Conservation (phyloP, 2,329 filamentous ascomycete genomes). For the Aspergillus bombycis region DNA sequence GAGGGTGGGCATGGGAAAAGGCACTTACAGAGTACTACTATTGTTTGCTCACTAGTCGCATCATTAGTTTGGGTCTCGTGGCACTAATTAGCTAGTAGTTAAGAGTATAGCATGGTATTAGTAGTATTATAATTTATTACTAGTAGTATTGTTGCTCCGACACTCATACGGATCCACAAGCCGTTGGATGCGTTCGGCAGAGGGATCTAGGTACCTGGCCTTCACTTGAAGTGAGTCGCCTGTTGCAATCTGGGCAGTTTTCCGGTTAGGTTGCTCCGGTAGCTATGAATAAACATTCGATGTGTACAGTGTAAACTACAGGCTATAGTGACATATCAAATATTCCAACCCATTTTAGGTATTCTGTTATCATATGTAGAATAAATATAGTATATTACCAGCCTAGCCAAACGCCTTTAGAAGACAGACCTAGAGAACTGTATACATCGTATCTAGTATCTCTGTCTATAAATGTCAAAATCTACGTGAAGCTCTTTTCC, state of each 20-base stretch:
- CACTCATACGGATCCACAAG: not conserved
- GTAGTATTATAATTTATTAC: not conserved
- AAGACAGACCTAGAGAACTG: not conserved
- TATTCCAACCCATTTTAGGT: not conserved
- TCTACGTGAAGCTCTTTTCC: too few relatives aligned
- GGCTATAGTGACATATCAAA: not conserved
- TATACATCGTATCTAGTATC: not conserved
- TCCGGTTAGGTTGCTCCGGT: not conserved
- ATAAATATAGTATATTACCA: not conserved
- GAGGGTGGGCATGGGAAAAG: not conserved
- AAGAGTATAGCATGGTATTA: not conserved
- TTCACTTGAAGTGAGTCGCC: not conserved
- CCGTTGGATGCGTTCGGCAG: not conserved
- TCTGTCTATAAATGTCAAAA: not conserved
- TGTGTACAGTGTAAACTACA: not conserved
- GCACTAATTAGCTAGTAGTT: not conserved
- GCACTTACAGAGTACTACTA: not conserved
- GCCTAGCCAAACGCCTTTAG: not conserved
- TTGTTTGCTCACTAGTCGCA: constrained; percentile 3
- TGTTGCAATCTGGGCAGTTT: not conserved
- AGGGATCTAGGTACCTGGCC: not conserved
- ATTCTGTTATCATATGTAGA: not conserved
- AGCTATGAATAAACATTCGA: not conserved
- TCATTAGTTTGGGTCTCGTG: not conserved
- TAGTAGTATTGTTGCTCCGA: not conserved